These are phyloP conservation scores for Neurospora pannonica DNA, from an alignment of 495 filamentous ascomycete species.

Conservation along the genomic window DNA sequence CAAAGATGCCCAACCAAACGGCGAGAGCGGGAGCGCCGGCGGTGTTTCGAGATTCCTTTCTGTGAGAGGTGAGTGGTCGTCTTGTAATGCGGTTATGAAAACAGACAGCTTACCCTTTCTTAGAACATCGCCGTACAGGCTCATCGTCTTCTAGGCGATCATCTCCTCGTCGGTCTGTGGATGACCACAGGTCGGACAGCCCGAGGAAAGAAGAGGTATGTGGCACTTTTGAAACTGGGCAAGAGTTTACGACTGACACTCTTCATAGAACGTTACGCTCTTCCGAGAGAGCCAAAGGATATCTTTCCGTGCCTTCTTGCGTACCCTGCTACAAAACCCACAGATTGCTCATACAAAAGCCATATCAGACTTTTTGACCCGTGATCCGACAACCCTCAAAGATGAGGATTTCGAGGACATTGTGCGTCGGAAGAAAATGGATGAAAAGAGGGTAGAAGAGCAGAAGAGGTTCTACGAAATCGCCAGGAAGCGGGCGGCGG, in stretches of 20 bases:
- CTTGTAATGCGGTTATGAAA: neutral
- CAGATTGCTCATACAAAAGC: conserved; percentile 73
- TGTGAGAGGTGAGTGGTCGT: conserved; percentile 15
- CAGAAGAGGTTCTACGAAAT: conserved; percentile 93
- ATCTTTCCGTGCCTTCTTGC: conserved; percentile 80
- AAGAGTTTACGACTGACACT: neutral
- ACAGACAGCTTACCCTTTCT: neutral
- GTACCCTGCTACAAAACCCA: conserved; percentile 72
- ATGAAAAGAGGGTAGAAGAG: conserved; percentile 81
- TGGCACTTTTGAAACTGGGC: neutral
- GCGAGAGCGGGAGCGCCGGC: conserved; percentile 9
- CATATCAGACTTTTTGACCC: conserved; percentile 71
- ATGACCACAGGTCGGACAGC: conserved; percentile 7
- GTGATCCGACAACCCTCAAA: conserved; percentile 55
- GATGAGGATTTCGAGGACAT: conserved; percentile 82
- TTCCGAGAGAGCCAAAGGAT: conserved; percentile 88
- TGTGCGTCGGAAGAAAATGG: conserved; percentile 65
- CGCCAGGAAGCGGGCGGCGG: conserved; percentile 77
- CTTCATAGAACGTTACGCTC: conserved; percentile 43
- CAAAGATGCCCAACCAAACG: conserved; percentile 8
- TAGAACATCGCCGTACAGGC: conserved; percentile 25
- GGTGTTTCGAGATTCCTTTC: conserved; percentile 32
- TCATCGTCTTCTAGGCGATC: conserved; percentile 19
- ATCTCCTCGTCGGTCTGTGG: conserved; percentile 32
- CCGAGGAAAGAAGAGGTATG: conserved; percentile 13